Percentiles rank a stretch among this genome's conserved stretches.
Conservation (phyloP, 257 asterid genomes). For the Solanum piurae region DNA sequence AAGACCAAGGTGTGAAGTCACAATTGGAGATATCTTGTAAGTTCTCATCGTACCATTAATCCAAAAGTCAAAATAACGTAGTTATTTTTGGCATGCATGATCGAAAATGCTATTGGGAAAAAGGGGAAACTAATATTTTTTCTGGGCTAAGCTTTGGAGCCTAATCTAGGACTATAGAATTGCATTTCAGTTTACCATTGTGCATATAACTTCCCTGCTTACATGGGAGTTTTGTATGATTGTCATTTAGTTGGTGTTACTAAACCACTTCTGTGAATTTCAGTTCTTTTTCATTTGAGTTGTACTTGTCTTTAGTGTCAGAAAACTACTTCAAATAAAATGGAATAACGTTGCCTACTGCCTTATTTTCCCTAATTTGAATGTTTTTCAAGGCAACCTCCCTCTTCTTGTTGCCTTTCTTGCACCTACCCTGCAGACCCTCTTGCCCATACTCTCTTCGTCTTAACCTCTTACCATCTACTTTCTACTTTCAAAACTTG, state of each 20-base stretch:
- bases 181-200: not conserved
- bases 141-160: not conserved
- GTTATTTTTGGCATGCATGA: not conserved
- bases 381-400: not conserved
- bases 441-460: not conserved
- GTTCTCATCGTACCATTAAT: conserved; percentile 6
- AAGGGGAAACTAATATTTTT: not conserved
- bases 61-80: not conserved
- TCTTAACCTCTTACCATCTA: not conserved
- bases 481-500: not conserved
- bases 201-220: not conserved
- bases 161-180: not conserved
- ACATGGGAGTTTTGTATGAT: not conserved
- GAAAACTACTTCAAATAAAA: not conserved
- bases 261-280: not conserved
- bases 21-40: conserved; percentile 64
- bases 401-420: not conserved
- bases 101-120: not conserved
- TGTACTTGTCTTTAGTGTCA: not conserved
- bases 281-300: not conserved
- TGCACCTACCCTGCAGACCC: not conserved
- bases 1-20: conserved; percentile 48
- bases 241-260: not conserved
- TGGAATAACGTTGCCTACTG: not conserved
- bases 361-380: not conserved